Base-by-base conservation (phyloP, 352 stramenopile species). In the Phytophthora fragariaefolia region DNA sequence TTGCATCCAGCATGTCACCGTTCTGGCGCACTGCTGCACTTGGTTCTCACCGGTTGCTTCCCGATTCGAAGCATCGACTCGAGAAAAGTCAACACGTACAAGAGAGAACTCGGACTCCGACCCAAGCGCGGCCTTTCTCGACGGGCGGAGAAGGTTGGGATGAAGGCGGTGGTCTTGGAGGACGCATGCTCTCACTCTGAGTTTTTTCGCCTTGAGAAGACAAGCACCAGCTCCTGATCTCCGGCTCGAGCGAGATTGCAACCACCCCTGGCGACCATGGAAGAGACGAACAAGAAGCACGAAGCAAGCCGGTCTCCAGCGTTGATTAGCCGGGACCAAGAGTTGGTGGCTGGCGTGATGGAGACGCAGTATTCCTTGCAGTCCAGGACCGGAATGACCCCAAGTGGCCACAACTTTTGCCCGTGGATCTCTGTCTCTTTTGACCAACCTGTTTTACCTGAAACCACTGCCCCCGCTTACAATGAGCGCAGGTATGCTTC, bases 111-210 rank as follows among this genome's bases (percentile, higher is more conserved):
- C 28, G 51, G 50, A 30, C 13, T 7, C 28, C 23, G 30, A 54
- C 48, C 55, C 47, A 62, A 43, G 38, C n/a, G 30, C 55, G 55
- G 23, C 48, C 66, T 77, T 71, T 77, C 70, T 77, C 58, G 59
- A 5, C 47, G 47, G n/a, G 12, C n/a, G 58, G 53, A 58, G 59
- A 72, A 74, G 66, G 71, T 72, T 62, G 58, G 10, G 30, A 55
- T 63, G 48, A 42, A 60, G 60, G 13, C 3, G 9, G 13, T 24
- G 23, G 23, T 9, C 46, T 52, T 65, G 49, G 34, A 26, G 58
- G 36, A 48, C 18, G 24, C 57, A 43, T 40, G 56, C 43, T 63
- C 71, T 76, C 71, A 78, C 52, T 78, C 62, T 68, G 15, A 51
- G 23, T 62, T 78, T 76, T n/a, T 52, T 49, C 52, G 48, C 18